These are phyloP conservation scores for Ocimum tenuiflorum DNA, from an alignment of 257 asterid species.

Conservation along the genomic window DNA sequence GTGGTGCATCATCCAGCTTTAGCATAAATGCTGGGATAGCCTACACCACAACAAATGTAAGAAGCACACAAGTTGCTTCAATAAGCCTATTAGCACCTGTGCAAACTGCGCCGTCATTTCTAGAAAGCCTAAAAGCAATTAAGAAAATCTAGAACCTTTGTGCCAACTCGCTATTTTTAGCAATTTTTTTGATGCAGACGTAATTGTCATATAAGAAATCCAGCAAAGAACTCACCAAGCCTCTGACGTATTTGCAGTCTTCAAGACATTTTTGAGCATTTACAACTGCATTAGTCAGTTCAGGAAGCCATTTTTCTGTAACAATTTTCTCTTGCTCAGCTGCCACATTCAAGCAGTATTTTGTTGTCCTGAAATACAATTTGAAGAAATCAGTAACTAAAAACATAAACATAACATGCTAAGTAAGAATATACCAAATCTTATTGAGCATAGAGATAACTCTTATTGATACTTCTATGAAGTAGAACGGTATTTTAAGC, in stretches of 20 bases:
- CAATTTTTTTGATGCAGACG: neutral
- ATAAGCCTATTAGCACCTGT: neutral
- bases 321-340: slow-evolving; percentile 85
- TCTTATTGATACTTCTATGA: neutral
- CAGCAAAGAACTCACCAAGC: slow-evolving; percentile 66
- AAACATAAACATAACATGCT: slow-evolving; percentile 13
- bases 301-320: slow-evolving; percentile 80
- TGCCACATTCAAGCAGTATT: slow-evolving; percentile 75
- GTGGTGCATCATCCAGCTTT: neutral
- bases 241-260: slow-evolving; percentile 88
- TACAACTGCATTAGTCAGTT: slow-evolving; percentile 57
- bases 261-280: slow-evolving; percentile 83
- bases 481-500: neutral
- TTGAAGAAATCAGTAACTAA: slow-evolving; percentile 2
- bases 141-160: neutral
- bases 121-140: neutral
- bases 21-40: neutral
- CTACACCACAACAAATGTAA: neutral
- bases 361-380: slow-evolving; percentile 68
- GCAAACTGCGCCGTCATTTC: neutral
- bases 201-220: too few relatives aligned
- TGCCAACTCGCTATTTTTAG: neutral
- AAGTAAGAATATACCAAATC: neutral
- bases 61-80: neutral
- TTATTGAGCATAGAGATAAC: neutral